Evolutionary conservation across 139 green algal genomes (phyloP).

Genomic region (Pycnococcus provasolii): DNA sequence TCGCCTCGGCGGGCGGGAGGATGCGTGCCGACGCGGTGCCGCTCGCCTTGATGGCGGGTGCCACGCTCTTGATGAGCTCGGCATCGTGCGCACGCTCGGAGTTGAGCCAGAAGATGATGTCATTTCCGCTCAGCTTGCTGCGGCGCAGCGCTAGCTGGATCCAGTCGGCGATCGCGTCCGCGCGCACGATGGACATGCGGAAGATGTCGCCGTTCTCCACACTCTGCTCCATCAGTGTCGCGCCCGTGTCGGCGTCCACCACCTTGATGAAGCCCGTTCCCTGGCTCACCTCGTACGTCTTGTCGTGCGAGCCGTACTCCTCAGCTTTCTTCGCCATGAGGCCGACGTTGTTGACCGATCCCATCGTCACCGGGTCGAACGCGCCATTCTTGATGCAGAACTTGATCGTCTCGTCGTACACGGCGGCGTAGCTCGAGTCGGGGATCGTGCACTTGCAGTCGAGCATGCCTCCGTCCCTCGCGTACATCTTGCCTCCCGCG

Average conservation of each 20-base stretch:
- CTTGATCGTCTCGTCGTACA: conserved; percentile 8
- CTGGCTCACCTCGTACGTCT: conserved; percentile 20
- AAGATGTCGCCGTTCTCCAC: conserved; percentile 22
- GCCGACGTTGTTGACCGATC: conserved; percentile 23
- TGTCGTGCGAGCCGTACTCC: conserved; percentile 31
- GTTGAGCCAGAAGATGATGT: conserved; percentile 27
- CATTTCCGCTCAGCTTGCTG: not conserved
- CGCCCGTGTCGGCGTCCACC: not conserved
- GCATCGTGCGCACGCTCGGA: conserved; percentile 13
- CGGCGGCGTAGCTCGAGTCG: conserved; percentile 23
- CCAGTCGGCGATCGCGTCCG: conserved; percentile 25
- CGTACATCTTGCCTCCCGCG: conserved; percentile 26
- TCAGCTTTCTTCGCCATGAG: conserved; percentile 28
- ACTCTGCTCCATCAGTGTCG: conserved; percentile 10
- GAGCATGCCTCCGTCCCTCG: conserved; percentile 17
- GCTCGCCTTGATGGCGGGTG: conserved; percentile 12
- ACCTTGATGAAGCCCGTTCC: not conserved
- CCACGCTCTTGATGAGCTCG: conserved; percentile 10
- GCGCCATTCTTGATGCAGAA: conserved; percentile 15
- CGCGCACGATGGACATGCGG: conserved; percentile 22
- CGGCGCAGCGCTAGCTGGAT: conserved; percentile 19
- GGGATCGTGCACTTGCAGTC: conserved; percentile 24
- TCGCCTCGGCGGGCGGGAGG: conserved; percentile 11
- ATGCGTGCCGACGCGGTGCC: conserved; percentile 16
- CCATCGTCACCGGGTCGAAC: conserved; percentile 26